Conservation (phyloP, 2,329 filamentous ascomycete genomes). For the Keithomyces neogunnii region DNA sequence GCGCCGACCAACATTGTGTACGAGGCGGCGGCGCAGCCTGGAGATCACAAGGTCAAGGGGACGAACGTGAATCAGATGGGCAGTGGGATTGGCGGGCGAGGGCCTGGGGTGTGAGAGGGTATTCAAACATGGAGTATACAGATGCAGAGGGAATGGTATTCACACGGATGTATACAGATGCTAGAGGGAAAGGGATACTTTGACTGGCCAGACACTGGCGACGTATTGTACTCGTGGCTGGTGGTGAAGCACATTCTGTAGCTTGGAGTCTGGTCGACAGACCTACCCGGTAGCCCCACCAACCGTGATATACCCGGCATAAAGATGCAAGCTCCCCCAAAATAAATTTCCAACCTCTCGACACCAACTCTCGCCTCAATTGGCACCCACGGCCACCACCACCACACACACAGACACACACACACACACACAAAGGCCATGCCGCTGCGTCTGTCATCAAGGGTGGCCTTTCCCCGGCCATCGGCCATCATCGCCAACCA, state of each 20-base stretch:
- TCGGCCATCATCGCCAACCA: constrained; percentile 16
- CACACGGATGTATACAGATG: too few species aligned
- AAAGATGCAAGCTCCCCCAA: constrained; percentile 9
- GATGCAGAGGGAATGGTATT: too few species aligned
- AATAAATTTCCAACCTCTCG: constrained; percentile 7
- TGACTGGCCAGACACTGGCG: too few species aligned
- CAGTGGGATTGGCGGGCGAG: constrained; percentile 39
- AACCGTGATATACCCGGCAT: constrained; percentile 10
- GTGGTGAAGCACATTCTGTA: too few species aligned
- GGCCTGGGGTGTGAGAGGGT: constrained; percentile 21
- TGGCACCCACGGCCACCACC: constrained; percentile 4
- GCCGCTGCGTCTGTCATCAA: constrained; percentile 36
- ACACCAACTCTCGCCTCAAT: constrained; percentile 4
- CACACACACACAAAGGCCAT: constrained; percentile 19
- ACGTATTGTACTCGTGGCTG: too few species aligned
- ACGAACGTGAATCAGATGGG: constrained; percentile 46
- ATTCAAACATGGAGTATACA: neutral
- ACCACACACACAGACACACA: constrained; percentile 6
- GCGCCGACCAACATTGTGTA: constrained; percentile 77
- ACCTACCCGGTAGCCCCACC: constrained; percentile 2
- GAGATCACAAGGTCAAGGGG: constrained; percentile 67
- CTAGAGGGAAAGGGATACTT: too few species aligned
- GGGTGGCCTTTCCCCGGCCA: constrained; percentile 34
- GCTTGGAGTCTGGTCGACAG: neutral
- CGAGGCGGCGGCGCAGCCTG: constrained; percentile 87